phyloP scores from a whole-genome alignment of 331 rosid genomes.

The Stylosanthes scabra region DNA sequence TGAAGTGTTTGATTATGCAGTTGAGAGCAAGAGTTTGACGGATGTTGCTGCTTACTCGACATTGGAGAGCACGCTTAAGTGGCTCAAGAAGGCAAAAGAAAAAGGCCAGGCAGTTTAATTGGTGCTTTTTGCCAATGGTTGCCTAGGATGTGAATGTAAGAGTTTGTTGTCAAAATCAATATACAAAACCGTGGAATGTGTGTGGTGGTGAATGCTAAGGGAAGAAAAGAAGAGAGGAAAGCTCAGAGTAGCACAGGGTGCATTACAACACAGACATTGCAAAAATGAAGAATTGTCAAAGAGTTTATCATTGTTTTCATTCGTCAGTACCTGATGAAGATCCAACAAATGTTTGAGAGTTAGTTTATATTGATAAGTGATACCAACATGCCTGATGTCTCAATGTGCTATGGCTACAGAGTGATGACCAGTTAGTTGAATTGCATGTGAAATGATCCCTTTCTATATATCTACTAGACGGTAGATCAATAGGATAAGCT shows the following conservation, averaged over 20 bases:
- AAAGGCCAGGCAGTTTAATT: conserved; percentile 51
- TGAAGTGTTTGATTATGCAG: conserved; percentile 89
- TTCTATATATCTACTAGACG: background rate
- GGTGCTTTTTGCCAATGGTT: conserved; percentile 31
- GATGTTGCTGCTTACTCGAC: conserved; percentile 77
- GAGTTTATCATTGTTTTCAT: conserved; percentile 60
- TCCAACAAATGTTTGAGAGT: conserved; percentile 9
- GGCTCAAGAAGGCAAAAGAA: conserved; percentile 70
- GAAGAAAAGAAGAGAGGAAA: conserved; percentile 73
- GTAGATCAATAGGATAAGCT: background rate
- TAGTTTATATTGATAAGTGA: background rate
- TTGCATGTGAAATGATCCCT: background rate
- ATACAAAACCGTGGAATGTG: conserved; percentile 71
- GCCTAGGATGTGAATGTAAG: too few species aligned
- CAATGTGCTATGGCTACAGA: background rate
- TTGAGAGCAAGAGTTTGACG: conserved; percentile 83
- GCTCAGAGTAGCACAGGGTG: conserved; percentile 94
- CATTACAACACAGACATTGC: conserved; percentile 57
- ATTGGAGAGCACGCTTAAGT: conserved; percentile 76
- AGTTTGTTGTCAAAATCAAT: conserved; percentile 58
- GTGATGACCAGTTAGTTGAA: background rate
- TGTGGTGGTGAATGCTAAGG: conserved; percentile 55
- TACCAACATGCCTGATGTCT: conserved; percentile 5
- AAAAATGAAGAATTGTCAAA: conserved; percentile 68
- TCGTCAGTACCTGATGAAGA: background rate